These are phyloP conservation scores for Sarocladium kiliense DNA, from an alignment of 2,329 filamentous ascomycete species.

Conservation along the genomic window DNA sequence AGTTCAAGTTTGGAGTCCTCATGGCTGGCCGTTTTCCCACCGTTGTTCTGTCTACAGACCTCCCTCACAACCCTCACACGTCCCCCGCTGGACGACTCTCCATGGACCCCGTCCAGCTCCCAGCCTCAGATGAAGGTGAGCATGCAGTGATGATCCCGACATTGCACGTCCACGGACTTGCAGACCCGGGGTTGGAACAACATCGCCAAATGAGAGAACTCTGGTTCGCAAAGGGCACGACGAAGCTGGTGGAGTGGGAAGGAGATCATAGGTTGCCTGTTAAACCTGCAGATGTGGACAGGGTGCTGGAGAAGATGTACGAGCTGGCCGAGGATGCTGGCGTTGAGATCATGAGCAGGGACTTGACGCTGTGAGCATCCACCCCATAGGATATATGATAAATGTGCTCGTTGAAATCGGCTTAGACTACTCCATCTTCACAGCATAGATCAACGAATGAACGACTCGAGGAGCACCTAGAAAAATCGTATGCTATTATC, in stretches of 20 bases:
- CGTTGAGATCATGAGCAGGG: background rate
- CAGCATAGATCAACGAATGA: too few relatives aligned
- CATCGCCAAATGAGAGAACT: slow-evolving; percentile 43
- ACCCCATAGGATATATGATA: too few relatives aligned
- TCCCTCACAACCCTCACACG: slow-evolving; percentile 47
- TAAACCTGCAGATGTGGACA: slow-evolving; percentile 59
- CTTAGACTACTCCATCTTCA: too few relatives aligned
- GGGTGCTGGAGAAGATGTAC: slow-evolving; percentile 20
- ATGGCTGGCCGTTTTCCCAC: slow-evolving; percentile 28
- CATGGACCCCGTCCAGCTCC: slow-evolving; percentile 21
- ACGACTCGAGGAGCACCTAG: background rate
- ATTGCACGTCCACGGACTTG: slow-evolving; percentile 39
- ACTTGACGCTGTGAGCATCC: too few relatives aligned
- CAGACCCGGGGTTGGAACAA: slow-evolving; percentile 56
- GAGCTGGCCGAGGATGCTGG: slow-evolving; percentile 17
- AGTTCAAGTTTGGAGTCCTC: slow-evolving; percentile 30
- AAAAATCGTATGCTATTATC: background rate
- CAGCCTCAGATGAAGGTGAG: slow-evolving; percentile 43
- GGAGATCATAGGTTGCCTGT: slow-evolving; percentile 67
- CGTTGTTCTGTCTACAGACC: slow-evolving; percentile 22
- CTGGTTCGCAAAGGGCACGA: slow-evolving; percentile 53
- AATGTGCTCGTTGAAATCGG: too few relatives aligned
- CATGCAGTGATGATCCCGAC: slow-evolving; percentile 28
- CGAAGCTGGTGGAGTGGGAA: slow-evolving; percentile 65
- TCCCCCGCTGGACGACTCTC: slow-evolving; percentile 18